Evolutionary conservation across 192 early-diverging fungal species (phyloP).

Genomic region (Gonapodya sp.): DNA sequence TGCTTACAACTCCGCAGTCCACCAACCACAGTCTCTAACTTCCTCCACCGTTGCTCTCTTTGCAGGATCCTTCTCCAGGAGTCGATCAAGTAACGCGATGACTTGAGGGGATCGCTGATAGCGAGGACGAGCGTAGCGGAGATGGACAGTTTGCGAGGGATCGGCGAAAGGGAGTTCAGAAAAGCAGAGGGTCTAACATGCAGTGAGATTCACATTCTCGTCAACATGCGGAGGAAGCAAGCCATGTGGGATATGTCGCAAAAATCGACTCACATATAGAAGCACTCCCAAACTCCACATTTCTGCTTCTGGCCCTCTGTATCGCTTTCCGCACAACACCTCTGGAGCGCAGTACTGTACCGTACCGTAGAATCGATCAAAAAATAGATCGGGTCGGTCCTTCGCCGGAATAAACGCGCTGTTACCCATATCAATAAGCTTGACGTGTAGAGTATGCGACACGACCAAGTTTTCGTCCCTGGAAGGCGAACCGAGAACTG

Average conservation of each 20-base stretch:
- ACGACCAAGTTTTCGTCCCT: conserved; percentile 62
- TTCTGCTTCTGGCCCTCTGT: conserved; percentile 56
- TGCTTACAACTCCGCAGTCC: not conserved
- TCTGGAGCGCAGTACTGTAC: conserved; percentile 35
- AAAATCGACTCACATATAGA: conserved; percentile 18
- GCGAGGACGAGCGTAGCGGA: conserved; percentile 24
- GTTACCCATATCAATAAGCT: conserved; percentile 61
- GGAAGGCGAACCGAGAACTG: not conserved
- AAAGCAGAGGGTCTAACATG: conserved; percentile 33
- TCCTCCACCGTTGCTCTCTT: conserved; percentile 39
- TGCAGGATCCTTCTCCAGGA: conserved; percentile 43
- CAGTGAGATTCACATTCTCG: not conserved
- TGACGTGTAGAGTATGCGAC: conserved; percentile 33
- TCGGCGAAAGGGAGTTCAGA: conserved; percentile 54
- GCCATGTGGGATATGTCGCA: not conserved
- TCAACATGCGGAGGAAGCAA: not conserved
- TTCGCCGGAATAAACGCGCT: conserved; percentile 26
- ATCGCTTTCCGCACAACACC: conserved; percentile 45
- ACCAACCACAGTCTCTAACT: conserved; percentile 17
- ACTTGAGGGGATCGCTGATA: conserved; percentile 34
- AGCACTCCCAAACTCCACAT: conserved; percentile 66
- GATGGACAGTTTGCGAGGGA: conserved; percentile 28
- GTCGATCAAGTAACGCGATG: conserved; percentile 42
- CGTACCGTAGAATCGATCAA: conserved; percentile 40
- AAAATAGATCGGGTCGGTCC: conserved; percentile 12